These are phyloP conservation scores for Talaromyces sp. DNA, from an alignment of 2,329 filamentous ascomycete genomes.

Conservation along the genomic window DNA sequence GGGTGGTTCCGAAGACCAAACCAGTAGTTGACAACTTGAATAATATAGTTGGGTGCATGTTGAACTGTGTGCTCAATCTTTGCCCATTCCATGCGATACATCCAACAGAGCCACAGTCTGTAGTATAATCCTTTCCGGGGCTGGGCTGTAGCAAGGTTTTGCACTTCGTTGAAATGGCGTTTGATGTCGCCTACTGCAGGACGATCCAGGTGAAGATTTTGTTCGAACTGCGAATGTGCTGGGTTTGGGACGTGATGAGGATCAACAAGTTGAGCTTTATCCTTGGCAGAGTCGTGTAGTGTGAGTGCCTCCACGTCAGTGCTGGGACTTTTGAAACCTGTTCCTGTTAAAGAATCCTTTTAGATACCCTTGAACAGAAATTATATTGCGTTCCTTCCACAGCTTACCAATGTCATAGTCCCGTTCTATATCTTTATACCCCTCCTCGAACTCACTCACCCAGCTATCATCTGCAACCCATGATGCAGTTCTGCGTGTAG, in stretches of 20 bases:
- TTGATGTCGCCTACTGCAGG: conserved; percentile 11
- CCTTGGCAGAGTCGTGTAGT: neutral
- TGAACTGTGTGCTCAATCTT: neutral
- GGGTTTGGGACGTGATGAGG: neutral
- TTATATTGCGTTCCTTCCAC: neutral
- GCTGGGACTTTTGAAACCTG: neutral
- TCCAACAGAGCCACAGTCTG: conserved; percentile 9
- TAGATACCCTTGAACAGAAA: neutral
- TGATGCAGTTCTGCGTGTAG: neutral
- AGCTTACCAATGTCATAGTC: neutral
- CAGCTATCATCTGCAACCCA: neutral
- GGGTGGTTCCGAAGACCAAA: conserved; percentile 6
- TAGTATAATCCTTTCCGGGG: conserved; percentile 1
- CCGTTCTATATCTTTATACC: neutral
- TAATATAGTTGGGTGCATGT: conserved; percentile 2
- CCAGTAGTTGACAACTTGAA: conserved; percentile 3
- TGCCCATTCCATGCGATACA: conserved; percentile 9
- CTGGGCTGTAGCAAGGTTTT: neutral
- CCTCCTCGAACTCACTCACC: neutral
- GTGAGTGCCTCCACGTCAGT: neutral
- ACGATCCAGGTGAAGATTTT: neutral
- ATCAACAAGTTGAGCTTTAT: neutral
- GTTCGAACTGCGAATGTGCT: neutral
- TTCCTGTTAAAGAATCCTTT: neutral
- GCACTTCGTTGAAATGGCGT: conserved; percentile 4